Percentiles rank a stretch among this genome's conserved stretches.
Conservation (phyloP, 306 rosid species). For the Inga laurina region DNA sequence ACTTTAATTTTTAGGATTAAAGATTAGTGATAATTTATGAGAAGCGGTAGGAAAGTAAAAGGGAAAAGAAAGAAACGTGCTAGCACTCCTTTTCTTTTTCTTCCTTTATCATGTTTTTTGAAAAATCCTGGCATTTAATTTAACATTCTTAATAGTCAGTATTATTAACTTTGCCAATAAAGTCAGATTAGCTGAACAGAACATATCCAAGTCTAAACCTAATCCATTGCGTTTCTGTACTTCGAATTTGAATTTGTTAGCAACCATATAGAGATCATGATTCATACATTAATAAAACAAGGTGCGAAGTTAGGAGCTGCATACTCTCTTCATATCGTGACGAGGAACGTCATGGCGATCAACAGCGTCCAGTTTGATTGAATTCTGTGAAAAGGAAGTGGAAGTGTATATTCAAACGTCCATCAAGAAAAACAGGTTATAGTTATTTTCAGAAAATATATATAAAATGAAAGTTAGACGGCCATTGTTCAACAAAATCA, state of each 20-base stretch:
- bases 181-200: no score
- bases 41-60: neutral
- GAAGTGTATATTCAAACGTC: neutral
- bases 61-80: neutral
- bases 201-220: no score
- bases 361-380: conserved; percentile 51
- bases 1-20: neutral
- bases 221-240: no score
- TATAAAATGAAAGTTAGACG: neutral
- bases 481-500: neutral
- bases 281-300: neutral
- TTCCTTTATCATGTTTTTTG: neutral
- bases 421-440: no score
- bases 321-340: conserved; percentile 65
- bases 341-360: conserved; percentile 77
- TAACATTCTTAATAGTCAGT: no score
- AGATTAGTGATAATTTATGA: neutral
- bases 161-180: no score
- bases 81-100: neutral
- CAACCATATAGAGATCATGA: no score
- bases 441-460: neutral
- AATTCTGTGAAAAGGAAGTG: conserved; percentile 47
- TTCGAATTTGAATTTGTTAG: no score
- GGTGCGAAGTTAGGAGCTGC: conserved; percentile 2
- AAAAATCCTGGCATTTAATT: neutral